Percentiles rank a stretch among this genome's conserved stretches.
These are phyloP conservation scores for Aotearoamyces nothofagi DNA, from an alignment of 2,329 filamentous ascomycete genomes.

Conservation along the genomic window DNA sequence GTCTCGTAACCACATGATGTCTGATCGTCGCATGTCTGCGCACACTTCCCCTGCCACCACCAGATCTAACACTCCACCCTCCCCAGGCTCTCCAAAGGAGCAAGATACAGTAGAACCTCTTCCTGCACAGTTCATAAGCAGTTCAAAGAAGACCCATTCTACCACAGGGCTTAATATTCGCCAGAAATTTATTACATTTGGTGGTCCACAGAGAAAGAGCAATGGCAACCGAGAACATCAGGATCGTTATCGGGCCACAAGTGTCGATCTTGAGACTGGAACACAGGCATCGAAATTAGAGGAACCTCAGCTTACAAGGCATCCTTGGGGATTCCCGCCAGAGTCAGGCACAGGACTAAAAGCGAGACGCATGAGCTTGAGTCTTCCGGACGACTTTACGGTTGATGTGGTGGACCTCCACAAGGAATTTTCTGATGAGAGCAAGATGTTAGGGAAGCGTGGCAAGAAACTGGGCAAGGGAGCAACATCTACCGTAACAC, in stretches of 20 bases:
- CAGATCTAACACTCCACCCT: slow-evolving; percentile 34
- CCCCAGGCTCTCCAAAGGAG: slow-evolving; percentile 26
- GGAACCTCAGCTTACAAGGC: slow-evolving; percentile 22
- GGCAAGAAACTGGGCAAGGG: slow-evolving; percentile 69
- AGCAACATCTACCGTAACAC: slow-evolving; percentile 65
- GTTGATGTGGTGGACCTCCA: slow-evolving; percentile 56
- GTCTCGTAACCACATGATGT: slow-evolving; percentile 11
- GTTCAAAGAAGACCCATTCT: slow-evolving; percentile 30
- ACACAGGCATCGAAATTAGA: background rate
- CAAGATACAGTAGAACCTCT: slow-evolving; percentile 8
- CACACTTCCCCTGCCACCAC: slow-evolving; percentile 29
- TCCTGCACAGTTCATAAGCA: slow-evolving; percentile 22
- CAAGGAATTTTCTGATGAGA: slow-evolving; percentile 54
- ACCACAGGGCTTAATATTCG: slow-evolving; percentile 14
- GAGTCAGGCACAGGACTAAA: slow-evolving; percentile 62
- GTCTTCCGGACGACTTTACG: slow-evolving; percentile 57
- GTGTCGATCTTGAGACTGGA: slow-evolving; percentile 12
- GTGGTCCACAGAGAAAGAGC: slow-evolving; percentile 5
- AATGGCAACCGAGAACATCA: no score
- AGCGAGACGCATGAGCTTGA: slow-evolving; percentile 61
- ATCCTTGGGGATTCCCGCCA: slow-evolving; percentile 46
- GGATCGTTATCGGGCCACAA: slow-evolving; percentile 12
- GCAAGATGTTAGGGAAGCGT: slow-evolving; percentile 55
- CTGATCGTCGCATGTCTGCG: slow-evolving; percentile 29
- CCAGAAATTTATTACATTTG: slow-evolving; percentile 11